A percentile compares a stretch with the other conserved stretches of the same genome.
phyloP scores from a whole-genome alignment of 805 yeast species.

The Suhomyces sp. region DNA sequence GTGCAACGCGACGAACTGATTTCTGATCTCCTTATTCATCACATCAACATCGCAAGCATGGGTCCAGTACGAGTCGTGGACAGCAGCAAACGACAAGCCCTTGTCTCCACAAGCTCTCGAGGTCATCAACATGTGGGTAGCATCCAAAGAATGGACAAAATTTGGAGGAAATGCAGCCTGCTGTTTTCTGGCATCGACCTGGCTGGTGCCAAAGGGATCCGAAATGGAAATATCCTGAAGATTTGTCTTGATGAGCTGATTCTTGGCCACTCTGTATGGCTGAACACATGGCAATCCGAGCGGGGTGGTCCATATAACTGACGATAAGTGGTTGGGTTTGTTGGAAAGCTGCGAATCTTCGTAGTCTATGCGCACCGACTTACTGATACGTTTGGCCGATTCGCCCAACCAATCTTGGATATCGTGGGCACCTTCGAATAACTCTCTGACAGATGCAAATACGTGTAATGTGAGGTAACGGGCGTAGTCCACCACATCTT shows the following conservation, averaged over 20 bases:
- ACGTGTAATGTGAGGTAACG: slow-evolving; percentile 74
- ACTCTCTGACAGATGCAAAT: slow-evolving; percentile 76
- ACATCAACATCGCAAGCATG: slow-evolving; percentile 80
- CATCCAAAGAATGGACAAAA: slow-evolving; percentile 91
- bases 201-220: slow-evolving; percentile 82
- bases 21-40: slow-evolving; percentile 70
- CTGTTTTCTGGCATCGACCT: slow-evolving; percentile 87
- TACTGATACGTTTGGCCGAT: slow-evolving; percentile 76
- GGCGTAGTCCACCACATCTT: slow-evolving; percentile 40
- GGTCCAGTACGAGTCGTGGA: slow-evolving; percentile 98
- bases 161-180: slow-evolving; percentile 94
- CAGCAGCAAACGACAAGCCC: slow-evolving; percentile 81
- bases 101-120: slow-evolving; percentile 70
- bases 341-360: slow-evolving; percentile 36
- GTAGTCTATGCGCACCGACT: slow-evolving; percentile 68
- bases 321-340: slow-evolving; percentile 66
- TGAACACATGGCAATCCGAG: slow-evolving; percentile 94
- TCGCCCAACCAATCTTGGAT: slow-evolving; percentile 96
- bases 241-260: slow-evolving; percentile 70
- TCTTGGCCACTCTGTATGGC: slow-evolving; percentile 76
- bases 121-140: slow-evolving; percentile 92
- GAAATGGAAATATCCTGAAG: slow-evolving; percentile 82
- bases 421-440: slow-evolving; percentile 87
- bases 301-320: slow-evolving; percentile 98
- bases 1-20: slow-evolving; percentile 77